Evolutionary conservation across 2,329 filamentous ascomycete species (phyloP), one percentile per base, ranked within the genome.

Genomic region (Xylaria arbuscula): DNA sequence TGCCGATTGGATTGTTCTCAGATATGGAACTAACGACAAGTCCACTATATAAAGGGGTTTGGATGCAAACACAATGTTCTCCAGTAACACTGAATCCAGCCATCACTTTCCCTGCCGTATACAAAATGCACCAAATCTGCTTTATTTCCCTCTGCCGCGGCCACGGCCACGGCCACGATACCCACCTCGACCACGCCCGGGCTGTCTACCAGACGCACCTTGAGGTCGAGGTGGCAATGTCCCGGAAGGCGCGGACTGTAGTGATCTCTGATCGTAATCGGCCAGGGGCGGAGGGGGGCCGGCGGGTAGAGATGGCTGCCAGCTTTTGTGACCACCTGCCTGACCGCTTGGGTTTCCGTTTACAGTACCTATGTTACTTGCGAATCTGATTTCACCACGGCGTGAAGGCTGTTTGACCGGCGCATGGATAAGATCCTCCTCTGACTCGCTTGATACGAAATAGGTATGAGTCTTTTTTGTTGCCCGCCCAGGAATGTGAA

Each of bases 121-220:
- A 13, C 11, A 24, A 51, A 17, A n/a, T 6, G 13, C 22, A 24
- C 15, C 4, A 24, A 40, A 28, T 22, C 2, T 50, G 22, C 22
- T 42, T 67, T 42, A 66, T 62, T 66, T 69, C 3, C 72, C 70
- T 67, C 72, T 64, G 24, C 72, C 71, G 24, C 71, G 70, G 22
- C 71, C 71, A 19, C 69, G 62, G 3, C 70, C 70, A 59, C 68
- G 67, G 32, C 72, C 67, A 47, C 67, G 67, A 54, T 58, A 62
- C n/a, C 72, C 69, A 11, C 79, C 75, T 87, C 82, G 58, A 83
- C 60, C 55, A 32, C 67, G 66, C 7, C 69, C 65, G 38, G 51
- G 15, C 40, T 68, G 63, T 38, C 55, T 64, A 38, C 53, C 58
- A 34, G 54, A 22, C 50, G 64, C 69, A 2, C 57, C 40, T 22